These are phyloP conservation scores for Rhodotorula toruloides DNA, from an alignment of 768 basidiomycete genomes.

Conservation along the genomic window DNA sequence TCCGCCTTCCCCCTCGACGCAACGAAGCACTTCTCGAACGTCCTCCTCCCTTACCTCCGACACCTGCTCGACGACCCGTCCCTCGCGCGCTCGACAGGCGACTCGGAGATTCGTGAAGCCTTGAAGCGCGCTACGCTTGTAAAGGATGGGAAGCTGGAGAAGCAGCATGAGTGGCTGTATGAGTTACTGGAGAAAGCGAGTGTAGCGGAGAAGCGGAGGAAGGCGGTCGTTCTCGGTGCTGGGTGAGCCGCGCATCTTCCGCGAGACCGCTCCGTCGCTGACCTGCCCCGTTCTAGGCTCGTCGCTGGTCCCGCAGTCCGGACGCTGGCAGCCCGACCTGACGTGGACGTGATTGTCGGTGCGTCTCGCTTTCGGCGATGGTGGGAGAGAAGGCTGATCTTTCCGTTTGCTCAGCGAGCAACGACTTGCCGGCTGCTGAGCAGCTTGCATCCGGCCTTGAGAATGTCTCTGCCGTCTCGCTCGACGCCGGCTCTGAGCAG, in stretches of 20 bases:
- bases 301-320: conserved; percentile 84
- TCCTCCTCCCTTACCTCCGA: conserved; percentile 64
- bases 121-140: conserved; percentile 70
- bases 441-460: conserved; percentile 49
- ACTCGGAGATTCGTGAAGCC: conserved; percentile 48
- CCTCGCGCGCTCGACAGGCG: conserved; percentile 51
- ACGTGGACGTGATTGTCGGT: conserved; percentile 74
- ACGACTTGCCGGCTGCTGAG: conserved; percentile 60
- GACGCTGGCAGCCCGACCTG: conserved; percentile 52
- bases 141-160: conserved; percentile 55
- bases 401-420: conserved; percentile 59
- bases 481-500: conserved; percentile 58
- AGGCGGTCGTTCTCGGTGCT: conserved; percentile 73
- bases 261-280: no score
- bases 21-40: conserved; percentile 66
- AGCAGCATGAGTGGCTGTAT: conserved; percentile 59
- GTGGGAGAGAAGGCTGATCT: neutral
- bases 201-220: conserved; percentile 50
- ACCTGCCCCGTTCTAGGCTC: conserved; percentile 50
- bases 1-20: conserved; percentile 77
- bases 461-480: conserved; percentile 56
- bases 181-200: conserved; percentile 50
- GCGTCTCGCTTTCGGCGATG: conserved; percentile 44
- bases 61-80: conserved; percentile 46
- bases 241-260: conserved; percentile 49